These are phyloP conservation scores for Paraglomus occultum DNA, from an alignment of 192 early-diverging fungal genomes.

Conservation along the genomic window DNA sequence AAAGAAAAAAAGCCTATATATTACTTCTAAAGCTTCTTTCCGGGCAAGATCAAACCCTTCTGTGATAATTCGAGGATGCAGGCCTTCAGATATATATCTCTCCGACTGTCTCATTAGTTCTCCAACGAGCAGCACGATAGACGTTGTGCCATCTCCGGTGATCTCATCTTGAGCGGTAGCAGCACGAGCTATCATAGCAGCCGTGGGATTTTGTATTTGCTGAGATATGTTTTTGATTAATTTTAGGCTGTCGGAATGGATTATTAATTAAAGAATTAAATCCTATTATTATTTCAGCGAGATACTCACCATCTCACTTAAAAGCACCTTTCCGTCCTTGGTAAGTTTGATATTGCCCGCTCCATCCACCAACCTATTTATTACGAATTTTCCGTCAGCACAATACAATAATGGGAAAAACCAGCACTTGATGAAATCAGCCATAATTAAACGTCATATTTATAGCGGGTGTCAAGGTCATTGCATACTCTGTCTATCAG, in stretches of 20 bases:
- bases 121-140: conserved; percentile 93
- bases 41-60: conserved; percentile 98
- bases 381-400: not conserved
- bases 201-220: conserved; percentile 99
- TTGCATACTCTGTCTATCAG: too few species aligned
- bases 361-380: conserved; percentile 86
- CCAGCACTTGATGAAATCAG: not conserved
- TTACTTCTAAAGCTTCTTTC: conserved; percentile 83
- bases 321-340: conserved; percentile 98
- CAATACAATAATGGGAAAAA: conserved; percentile 3
- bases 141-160: conserved; percentile 98
- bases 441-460: not conserved
- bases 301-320: conserved; percentile 90
- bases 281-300: not conserved
- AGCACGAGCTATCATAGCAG: conserved; percentile 98
- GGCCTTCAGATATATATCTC: conserved; percentile 90
- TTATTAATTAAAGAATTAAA: conserved; percentile 16
- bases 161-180: conserved; percentile 99
- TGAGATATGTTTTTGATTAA: conserved; percentile 30
- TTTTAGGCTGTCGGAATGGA: not conserved
- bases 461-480: too few species aligned
- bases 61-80: conserved; percentile 93
- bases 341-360: conserved; percentile 95
- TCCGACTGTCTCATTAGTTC: conserved; percentile 97
- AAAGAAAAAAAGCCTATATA: conserved; percentile 3